These are phyloP conservation scores for Exophiala aquamarina DNA, from an alignment of 2,329 filamentous ascomycete genomes.

Conservation along the genomic window DNA sequence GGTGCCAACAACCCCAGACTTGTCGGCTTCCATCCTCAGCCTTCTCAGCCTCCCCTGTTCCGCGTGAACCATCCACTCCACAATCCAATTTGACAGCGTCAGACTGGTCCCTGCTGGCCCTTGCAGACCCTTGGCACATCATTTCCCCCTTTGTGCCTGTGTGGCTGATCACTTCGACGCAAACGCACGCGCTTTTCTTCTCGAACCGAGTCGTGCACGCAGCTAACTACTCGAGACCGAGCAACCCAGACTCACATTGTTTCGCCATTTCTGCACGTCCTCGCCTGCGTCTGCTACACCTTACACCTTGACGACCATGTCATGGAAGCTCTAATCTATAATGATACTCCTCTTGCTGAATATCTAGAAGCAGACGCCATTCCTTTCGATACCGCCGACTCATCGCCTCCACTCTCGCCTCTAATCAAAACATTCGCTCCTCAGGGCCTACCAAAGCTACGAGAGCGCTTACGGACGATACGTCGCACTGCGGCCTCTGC, in stretches of 20 bases:
- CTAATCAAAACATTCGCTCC: constrained; percentile 42
- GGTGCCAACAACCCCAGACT: too few relatives aligned
- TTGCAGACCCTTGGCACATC: too few relatives aligned
- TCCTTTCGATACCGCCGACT: constrained; percentile 38
- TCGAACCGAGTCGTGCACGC: too few relatives aligned
- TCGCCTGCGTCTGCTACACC: neutral
- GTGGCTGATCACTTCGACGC: too few relatives aligned
- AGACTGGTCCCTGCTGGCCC: too few relatives aligned
- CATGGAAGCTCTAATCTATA: constrained; percentile 87
- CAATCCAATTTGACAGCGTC: too few relatives aligned
- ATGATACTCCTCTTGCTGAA: constrained; percentile 83
- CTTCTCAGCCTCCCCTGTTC: too few relatives aligned
- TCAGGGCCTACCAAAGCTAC: constrained; percentile 35
- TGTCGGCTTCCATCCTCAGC: too few relatives aligned
- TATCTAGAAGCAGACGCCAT: constrained; percentile 77
- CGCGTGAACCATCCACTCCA: too few relatives aligned
- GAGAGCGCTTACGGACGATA: constrained; percentile 18
- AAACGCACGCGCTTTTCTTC: too few relatives aligned
- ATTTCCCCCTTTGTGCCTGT: too few relatives aligned
- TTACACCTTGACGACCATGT: constrained; percentile 28
- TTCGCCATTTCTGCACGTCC: constrained; percentile 6
- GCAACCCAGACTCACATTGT: neutral
- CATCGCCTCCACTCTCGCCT: constrained; percentile 40
- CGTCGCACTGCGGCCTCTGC: constrained; percentile 21
- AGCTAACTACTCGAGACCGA: too few relatives aligned